Evolutionary conservation across 306 rosid species (phyloP), one percentile per base, ranked within the genome.

Genomic region (Lathyrus oleraceus): DNA sequence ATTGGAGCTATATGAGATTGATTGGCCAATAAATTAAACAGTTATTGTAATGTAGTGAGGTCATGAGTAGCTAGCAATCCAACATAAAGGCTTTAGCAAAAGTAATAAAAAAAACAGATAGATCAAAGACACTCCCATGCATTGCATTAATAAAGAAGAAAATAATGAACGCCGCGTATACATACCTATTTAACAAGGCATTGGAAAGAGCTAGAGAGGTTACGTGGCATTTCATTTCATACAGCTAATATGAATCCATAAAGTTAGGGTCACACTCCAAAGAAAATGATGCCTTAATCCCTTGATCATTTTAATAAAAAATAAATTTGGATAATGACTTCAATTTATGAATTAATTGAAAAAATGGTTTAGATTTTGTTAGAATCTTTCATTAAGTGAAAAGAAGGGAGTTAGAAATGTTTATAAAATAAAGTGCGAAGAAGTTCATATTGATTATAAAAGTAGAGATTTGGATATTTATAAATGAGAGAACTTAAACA

Each of bases 231-330:
- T 10, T 42, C 3, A 23, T 13, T 73, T 76, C 35, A 54, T 79
- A 86, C 95, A 88, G 87, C 95, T 90, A 77, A 78, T 86, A 49
- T 75, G 80, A 82, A 75, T 65, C 79, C 83, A 71, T 70, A 67
- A 84, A 84, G 81, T 45, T 45, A 68, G 51, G 71, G 58, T 72
- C 85, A 71, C 81, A 75, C 84, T 81, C 70, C 71, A 81, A 48
- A 65, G 87, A 86, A 84, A 90, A 70, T 35, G 83, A 82, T 76
- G 57, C 69, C 78, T 72, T 81, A 35, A 63, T 61, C 35, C 20
- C 51, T 64, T 7, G 17, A 30, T 56, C 56, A 25, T 17, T 45
- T 16, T 40, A 14, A 35, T 35, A 35, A 8, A 8, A 19, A 17
- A 10, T 45, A 4, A 14, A 44, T 35, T 6, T 35, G 39, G 60